phyloP scores from a whole-genome alignment of 2,329 filamentous ascomycete species.

The Gnomoniopsis smithogilvyi region DNA sequence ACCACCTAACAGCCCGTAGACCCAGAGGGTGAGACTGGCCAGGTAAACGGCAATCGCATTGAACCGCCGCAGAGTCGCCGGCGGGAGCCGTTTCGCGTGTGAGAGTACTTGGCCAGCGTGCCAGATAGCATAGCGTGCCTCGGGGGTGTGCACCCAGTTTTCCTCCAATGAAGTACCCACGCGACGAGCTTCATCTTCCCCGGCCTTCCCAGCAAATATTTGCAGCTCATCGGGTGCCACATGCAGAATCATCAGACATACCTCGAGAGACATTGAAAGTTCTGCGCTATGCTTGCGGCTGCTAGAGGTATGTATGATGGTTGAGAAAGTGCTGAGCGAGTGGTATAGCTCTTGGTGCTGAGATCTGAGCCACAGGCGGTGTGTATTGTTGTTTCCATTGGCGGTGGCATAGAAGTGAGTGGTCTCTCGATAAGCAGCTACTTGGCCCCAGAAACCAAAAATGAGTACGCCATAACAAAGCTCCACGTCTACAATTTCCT shows the following conservation, averaged over 20 bases:
- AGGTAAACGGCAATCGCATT: conserved; percentile 27
- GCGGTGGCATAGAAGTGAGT: conserved; percentile 25
- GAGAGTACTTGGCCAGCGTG: conserved; percentile 26
- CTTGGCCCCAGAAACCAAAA: conserved; percentile 30
- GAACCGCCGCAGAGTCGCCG: conserved; percentile 24
- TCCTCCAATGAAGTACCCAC: conserved; percentile 22
- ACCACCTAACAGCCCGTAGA: conserved; percentile 23
- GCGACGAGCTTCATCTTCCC: conserved; percentile 27
- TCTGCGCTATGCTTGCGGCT: conserved; percentile 16
- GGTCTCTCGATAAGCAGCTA: conserved; percentile 29
- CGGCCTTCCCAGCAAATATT: conserved; percentile 25
- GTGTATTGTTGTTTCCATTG: conserved; percentile 15
- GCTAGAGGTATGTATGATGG: conserved; percentile 16
- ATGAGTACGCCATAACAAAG: conserved; percentile 27
- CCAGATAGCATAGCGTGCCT: conserved; percentile 26
- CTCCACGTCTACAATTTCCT: conserved; percentile 27
- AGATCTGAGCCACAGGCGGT: conserved; percentile 27
- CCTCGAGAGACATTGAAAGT: conserved; percentile 23
- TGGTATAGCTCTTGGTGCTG: conserved; percentile 29
- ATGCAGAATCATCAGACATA: conserved; percentile 28
- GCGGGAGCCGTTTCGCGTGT: conserved; percentile 22
- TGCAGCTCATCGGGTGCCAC: conserved; percentile 27
- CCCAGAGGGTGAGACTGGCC: conserved; percentile 26
- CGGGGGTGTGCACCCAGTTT: conserved; percentile 22
- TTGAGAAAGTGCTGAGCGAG: conserved; percentile 26